phyloP scores from a whole-genome alignment of 371 early-diverging fungal genomes.

The Mucor saturninus region DNA sequence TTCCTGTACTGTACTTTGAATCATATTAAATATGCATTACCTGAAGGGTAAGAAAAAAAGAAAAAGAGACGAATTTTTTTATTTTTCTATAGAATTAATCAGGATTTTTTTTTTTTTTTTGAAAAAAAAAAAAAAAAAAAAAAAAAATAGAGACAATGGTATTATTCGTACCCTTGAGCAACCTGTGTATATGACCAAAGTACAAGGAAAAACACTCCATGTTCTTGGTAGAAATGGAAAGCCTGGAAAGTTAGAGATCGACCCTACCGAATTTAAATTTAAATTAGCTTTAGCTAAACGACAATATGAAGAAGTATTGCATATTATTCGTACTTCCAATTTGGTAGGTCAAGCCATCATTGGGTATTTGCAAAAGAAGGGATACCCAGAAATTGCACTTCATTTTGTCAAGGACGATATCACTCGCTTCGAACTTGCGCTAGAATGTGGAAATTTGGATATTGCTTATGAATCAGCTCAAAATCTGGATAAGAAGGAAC shows the following conservation, averaged over 20 bases:
- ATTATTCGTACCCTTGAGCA: slow-evolving; percentile 96
- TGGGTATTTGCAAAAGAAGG: slow-evolving; percentile 97
- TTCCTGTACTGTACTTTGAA: slow-evolving; percentile 97
- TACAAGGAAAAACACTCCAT: slow-evolving; percentile 83
- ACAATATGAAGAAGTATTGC: slow-evolving; percentile 91
- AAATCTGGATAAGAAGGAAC: slow-evolving; percentile 81
- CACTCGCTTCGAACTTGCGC: slow-evolving; percentile 94
- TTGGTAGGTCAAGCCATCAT: slow-evolving; percentile 98
- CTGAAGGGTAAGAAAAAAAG: slow-evolving; percentile 62
- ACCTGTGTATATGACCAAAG: slow-evolving; percentile 87
- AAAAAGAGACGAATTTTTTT: too few relatives aligned
- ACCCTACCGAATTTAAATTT: slow-evolving; percentile 98
- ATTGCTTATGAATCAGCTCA: slow-evolving; percentile 93
- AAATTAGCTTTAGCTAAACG: slow-evolving; percentile 90
- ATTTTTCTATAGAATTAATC: not conserved
- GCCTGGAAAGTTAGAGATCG: slow-evolving; percentile 84
- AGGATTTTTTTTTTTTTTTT: not conserved
- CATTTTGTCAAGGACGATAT: slow-evolving; percentile 96
- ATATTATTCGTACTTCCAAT: slow-evolving; percentile 93
- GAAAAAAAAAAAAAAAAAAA: too few relatives aligned
- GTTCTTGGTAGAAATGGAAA: slow-evolving; percentile 89
- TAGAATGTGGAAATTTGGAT: slow-evolving; percentile 95
- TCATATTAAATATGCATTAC: slow-evolving; percentile 97
- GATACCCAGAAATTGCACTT: slow-evolving; percentile 97
- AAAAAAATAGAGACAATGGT: slow-evolving; percentile 74